Conservation (phyloP, 768 basidiomycete species). For the Tubosaeta sp. region DNA sequence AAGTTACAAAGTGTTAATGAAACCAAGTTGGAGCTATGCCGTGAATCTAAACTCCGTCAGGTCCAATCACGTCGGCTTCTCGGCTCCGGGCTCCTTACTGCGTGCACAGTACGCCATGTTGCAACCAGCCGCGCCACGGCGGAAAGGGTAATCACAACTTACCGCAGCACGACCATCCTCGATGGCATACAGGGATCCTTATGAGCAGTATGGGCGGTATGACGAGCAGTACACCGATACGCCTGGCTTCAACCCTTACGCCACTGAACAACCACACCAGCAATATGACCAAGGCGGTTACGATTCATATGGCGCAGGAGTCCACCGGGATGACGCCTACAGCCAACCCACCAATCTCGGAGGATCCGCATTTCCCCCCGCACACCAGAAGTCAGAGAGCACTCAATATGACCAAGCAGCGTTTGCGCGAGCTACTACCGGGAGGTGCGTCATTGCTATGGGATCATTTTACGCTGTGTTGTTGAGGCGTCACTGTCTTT, state of each 20-base stretch:
- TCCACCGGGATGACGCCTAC: slow-evolving; percentile 38
- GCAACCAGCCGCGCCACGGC: slow-evolving; percentile 10
- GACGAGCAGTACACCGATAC: slow-evolving; percentile 33
- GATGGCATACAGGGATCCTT: slow-evolving; percentile 56
- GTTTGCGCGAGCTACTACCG: slow-evolving; percentile 33
- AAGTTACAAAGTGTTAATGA: no score
- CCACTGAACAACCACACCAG: slow-evolving; percentile 40
- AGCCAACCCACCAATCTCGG: slow-evolving; percentile 14
- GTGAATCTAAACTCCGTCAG: neutral
- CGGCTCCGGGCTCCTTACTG: neutral
- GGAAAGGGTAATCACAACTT: neutral
- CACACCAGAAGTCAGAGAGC: slow-evolving; percentile 28
- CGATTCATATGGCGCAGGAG: slow-evolving; percentile 22
- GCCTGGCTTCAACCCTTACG: slow-evolving; percentile 45
- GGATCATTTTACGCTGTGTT: neutral
- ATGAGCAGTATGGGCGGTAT: slow-evolving; percentile 33
- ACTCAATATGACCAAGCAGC: slow-evolving; percentile 41
- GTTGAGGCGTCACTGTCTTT: slow-evolving; percentile 6
- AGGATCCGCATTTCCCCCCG: slow-evolving; percentile 10
- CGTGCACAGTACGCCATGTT: neutral
- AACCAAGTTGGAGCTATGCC: no score
- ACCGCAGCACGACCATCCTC: slow-evolving; percentile 21
- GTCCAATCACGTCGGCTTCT: neutral
- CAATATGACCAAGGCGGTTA: slow-evolving; percentile 49
- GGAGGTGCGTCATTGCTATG: slow-evolving; percentile 26